Evolutionary conservation across 768 basidiomycete genomes (phyloP).

Genomic region (Suillus fuscotomentosus): DNA sequence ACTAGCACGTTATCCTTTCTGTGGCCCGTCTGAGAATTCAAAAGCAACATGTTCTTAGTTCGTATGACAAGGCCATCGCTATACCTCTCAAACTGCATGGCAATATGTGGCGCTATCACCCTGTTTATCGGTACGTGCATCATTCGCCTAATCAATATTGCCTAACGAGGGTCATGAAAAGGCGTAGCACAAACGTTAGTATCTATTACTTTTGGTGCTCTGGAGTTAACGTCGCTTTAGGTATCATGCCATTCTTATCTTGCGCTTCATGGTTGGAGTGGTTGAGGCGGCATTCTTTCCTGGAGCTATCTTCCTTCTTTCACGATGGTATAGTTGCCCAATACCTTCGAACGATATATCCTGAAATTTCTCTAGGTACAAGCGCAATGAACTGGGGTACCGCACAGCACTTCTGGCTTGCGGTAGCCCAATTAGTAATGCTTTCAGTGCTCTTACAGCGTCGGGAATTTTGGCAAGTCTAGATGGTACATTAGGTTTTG

Average conservation of each 20-base stretch:
- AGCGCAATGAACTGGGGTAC: conserved; percentile 62
- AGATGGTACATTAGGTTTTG: conserved; percentile 61
- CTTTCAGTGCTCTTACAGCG: conserved; percentile 77
- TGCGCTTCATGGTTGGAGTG: conserved; percentile 77
- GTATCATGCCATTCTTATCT: conserved; percentile 57
- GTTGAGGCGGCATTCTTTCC: conserved; percentile 68
- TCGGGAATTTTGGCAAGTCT: conserved; percentile 71
- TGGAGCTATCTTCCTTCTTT: conserved; percentile 65
- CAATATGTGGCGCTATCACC: conserved; percentile 66
- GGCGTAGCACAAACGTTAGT: conserved; percentile 35
- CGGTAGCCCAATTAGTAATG: conserved; percentile 74
- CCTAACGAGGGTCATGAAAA: conserved; percentile 8
- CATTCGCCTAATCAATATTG: conserved; percentile 3
- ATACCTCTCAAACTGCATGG: conserved; percentile 64
- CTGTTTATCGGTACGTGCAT: conserved; percentile 42
- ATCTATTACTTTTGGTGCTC: not conserved
- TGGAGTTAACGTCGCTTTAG: conserved; percentile 25
- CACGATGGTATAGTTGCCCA: conserved; percentile 47
- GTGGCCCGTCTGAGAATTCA: not conserved
- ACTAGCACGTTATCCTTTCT: not conserved
- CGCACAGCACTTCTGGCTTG: conserved; percentile 66
- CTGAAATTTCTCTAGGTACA: conserved; percentile 39
- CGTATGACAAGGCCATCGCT: conserved; percentile 63
- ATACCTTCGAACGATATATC: not conserved
- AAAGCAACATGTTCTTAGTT: conserved; percentile 67